Conservation (phyloP, 805 yeast species). For the Ascoidea tarda region DNA sequence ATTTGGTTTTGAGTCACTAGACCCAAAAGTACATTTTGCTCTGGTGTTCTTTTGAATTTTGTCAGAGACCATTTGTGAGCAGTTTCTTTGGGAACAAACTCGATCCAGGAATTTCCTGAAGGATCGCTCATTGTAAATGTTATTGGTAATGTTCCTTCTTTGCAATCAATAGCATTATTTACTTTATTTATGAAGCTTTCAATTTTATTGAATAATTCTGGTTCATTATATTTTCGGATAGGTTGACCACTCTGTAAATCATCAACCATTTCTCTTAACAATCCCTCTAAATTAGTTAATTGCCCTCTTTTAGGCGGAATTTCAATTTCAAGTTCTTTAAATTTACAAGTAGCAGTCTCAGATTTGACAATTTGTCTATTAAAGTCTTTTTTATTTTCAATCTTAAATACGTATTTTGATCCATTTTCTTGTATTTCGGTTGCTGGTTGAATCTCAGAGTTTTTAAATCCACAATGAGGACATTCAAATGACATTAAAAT, state of each 20-base stretch:
- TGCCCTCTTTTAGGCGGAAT: slow-evolving; percentile 95
- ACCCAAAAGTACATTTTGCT: slow-evolving; percentile 78
- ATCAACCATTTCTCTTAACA: slow-evolving; percentile 67
- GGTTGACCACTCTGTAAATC: slow-evolving; percentile 77
- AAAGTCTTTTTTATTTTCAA: slow-evolving; percentile 61
- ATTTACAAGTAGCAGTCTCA: slow-evolving; percentile 69
- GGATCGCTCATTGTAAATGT: slow-evolving; percentile 83
- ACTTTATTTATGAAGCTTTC: slow-evolving; percentile 52
- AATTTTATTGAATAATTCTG: slow-evolving; percentile 64
- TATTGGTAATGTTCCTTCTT: slow-evolving; percentile 56
- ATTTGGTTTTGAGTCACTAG: slow-evolving; percentile 49
- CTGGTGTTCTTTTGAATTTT: slow-evolving; percentile 74
- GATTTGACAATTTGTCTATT: slow-evolving; percentile 87
- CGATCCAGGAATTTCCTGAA: slow-evolving; percentile 95
- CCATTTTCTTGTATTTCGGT: slow-evolving; percentile 86
- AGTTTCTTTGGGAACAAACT: slow-evolving; percentile 74
- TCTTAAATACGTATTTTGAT: slow-evolving; percentile 48
- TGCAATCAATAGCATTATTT: slow-evolving; percentile 45
- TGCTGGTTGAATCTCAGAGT: slow-evolving; percentile 94
- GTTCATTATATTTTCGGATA: slow-evolving; percentile 58
- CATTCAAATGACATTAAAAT: slow-evolving; percentile 92
- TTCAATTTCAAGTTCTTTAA: slow-evolving; percentile 78
- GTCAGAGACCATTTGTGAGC: slow-evolving; percentile 80
- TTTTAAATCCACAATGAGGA: slow-evolving; percentile 86
- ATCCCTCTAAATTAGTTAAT: slow-evolving; percentile 83